Base-by-base conservation (phyloP, 2,329 filamentous ascomycete species). In the Grosmannia penicillata region DNA sequence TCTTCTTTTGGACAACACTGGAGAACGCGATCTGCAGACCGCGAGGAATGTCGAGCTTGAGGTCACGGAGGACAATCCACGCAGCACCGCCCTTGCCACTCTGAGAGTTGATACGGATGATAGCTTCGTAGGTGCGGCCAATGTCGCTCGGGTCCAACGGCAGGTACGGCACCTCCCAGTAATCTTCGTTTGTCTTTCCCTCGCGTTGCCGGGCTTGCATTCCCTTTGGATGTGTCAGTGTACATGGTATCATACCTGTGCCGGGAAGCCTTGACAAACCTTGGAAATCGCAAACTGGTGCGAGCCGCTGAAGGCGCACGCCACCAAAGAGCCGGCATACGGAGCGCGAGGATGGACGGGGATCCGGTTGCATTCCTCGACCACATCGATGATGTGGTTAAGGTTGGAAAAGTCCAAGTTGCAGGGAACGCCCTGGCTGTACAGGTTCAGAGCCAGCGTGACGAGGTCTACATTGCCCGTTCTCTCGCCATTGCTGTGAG, bases 211-310 rank as follows among this genome's bases (percentile, higher is more conserved):
- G 79, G 29, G 66, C 53, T 54, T 82, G 72, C 65, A 91, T 86
- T 1, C 80, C 80, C 67, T 95, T 95, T n/a, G n/a, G n/a, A n/a
- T n/a, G n/a, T n/a, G n/a, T n/a, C n/a, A n/a, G n/a, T n/a, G n/a
- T n/a, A n/a, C n/a, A n/a, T n/a, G n/a, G n/a, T n/a, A n/a, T n/a
- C n/a, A n/a, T n/a, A n/a, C n/a, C n/a, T n/a, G n/a, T n/a, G n/a
- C n/a, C n/a, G n/a, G n/a, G n/a, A n/a, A n/a, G n/a, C n/a, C n/a
- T n/a, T n/a, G n/a, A n/a, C n/a, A n/a, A n/a, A n/a, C n/a, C 62
- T 93, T 93, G 65, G n/a, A n/a, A n/a, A 95, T 94, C 37, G 89
- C 89, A 54, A 96, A 87, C 60, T 96, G 87, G 58, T 96, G 89
- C 21, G 78, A 85, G 39, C 89, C 87, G 47, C 78, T 85, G 62